Base-by-base conservation (phyloP, 176 grass and related monocot genomes). In the Ampelocalamus luodianensis region DNA sequence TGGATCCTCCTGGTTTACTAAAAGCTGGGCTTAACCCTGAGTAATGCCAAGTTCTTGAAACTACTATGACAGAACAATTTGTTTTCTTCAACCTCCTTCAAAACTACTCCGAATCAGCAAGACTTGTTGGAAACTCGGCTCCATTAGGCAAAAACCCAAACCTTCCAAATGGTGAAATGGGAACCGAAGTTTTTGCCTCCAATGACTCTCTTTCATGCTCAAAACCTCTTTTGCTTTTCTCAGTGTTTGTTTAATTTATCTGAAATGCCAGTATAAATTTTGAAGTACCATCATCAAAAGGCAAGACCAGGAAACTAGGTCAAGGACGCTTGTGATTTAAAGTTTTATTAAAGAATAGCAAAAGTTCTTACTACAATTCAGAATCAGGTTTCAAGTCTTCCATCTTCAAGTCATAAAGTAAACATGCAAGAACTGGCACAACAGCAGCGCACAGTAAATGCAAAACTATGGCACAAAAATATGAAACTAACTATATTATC, bases 81-180 rank as follows among this genome's bases (percentile, higher is more conserved):
- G 34, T 37, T 84, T 69, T 53, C 58, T 20, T 58, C 22, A 9
- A 69, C 54, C 62, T 24, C 55, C 17, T 67, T 48, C 34, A 60
- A 71, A 84, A 89, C 9, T 81, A 85, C 23, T 3, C 22, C 32
- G 53, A 69, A 81, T 81, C 72, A 76, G 34, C 63, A 70, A 70
- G 17, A 80, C 36, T 29, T 15, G 29, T 27, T 17, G 61, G 84
- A 50, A 68, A 22, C 45, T 68, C 8, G 49, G 81, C 39, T 84
- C 39, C 3, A 9, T 37, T 59, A 36, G 49, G 75, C n/a, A 74
- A 46, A 72, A 45, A 40, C 20, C 20, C 62, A 66, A 58, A 23
- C n/a, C 40, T 72, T 61, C 49, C 39, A 24, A 87, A 75, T 59
- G 37, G n/a, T n/a, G n/a, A n/a, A n/a, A n/a, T n/a, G n/a, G 10